These are phyloP conservation scores for Chernovozyma sophiae-reginae DNA, from an alignment of 1,139 yeast species.

Conservation along the genomic window DNA sequence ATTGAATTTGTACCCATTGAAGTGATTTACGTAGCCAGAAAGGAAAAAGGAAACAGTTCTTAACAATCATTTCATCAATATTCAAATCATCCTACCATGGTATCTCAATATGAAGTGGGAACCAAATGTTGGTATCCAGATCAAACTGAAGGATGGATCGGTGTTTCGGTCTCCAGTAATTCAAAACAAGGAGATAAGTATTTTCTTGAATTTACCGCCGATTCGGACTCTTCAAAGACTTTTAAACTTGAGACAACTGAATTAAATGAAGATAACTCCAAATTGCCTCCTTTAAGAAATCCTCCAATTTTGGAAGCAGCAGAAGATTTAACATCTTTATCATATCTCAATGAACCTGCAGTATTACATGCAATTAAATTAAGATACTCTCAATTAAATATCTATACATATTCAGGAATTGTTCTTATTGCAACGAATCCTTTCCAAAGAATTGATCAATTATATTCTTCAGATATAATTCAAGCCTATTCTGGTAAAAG, in stretches of 20 bases:
- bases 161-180: conserved; percentile 68
- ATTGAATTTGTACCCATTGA: background rate
- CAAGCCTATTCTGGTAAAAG: conserved; percentile 91
- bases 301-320: conserved; percentile 93
- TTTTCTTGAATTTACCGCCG: conserved; percentile 57
- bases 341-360: conserved; percentile 94
- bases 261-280: conserved; percentile 46
- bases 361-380: conserved; percentile 91
- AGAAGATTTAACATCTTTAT: conserved; percentile 87
- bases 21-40: background rate
- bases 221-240: conserved; percentile 46
- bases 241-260: conserved; percentile 54
- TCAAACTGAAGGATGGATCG: conserved; percentile 85
- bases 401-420: conserved; percentile 95
- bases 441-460: conserved; percentile 84
- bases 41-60: no score
- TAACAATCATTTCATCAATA: background rate
- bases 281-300: conserved; percentile 79
- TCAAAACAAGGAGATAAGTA: conserved; percentile 48
- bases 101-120: conserved; percentile 31
- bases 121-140: conserved; percentile 96
- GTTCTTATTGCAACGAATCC: conserved; percentile 97
- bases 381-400: conserved; percentile 83
- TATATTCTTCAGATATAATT: conserved; percentile 86
- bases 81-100: conserved; percentile 13